Conservation (phyloP, 1,139 yeast species). For the Saccharomyces hybrid region DNA sequence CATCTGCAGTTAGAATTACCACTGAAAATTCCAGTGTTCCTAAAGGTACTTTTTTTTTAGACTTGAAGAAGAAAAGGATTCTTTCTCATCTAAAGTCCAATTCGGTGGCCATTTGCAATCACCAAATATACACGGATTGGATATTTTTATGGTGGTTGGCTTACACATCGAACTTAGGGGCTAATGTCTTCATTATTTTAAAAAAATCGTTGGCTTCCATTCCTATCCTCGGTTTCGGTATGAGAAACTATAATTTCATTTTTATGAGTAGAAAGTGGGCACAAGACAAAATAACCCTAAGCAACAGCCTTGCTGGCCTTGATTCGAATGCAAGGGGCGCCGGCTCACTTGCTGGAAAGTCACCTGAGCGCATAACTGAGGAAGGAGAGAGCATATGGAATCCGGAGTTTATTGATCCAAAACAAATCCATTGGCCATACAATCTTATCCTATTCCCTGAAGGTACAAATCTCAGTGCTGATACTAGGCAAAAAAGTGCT, state of each 20-base stretch:
- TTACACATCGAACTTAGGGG: conserved; percentile 57
- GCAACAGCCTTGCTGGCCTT: conserved; percentile 46
- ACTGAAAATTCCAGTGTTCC: conserved; percentile 26
- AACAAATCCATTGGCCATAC: conserved; percentile 42
- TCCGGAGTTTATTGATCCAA: conserved; percentile 13
- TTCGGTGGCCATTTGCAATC: conserved; percentile 50
- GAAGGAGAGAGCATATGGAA: conserved; percentile 29
- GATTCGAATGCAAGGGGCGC: conserved; percentile 42
- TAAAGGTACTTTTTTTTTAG: conserved; percentile 20
- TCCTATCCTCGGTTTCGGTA: conserved; percentile 83
- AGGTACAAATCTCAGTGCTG: conserved; percentile 77
- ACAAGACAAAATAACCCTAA: conserved; percentile 54
- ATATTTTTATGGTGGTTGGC: conserved; percentile 82
- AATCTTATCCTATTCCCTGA: conserved; percentile 77
- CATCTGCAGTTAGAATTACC: conserved; percentile 29
- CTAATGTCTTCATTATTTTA: conserved; percentile 62
- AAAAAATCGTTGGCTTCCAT: conserved; percentile 68
- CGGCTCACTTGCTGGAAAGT: conserved; percentile 47
- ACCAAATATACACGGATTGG: conserved; percentile 96
- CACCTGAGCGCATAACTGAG: conserved; percentile 20
- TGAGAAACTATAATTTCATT: conserved; percentile 71
- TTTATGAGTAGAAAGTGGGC: conserved; percentile 80
- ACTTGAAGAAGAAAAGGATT: conserved; percentile 17
- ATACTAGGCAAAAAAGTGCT: conserved; percentile 53
- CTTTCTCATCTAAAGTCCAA: conserved; percentile 17